Evolutionary conservation across 2,329 filamentous ascomycete species (phyloP), one percentile per base, ranked within the genome.

Genomic region (Calonectria naviculata): DNA sequence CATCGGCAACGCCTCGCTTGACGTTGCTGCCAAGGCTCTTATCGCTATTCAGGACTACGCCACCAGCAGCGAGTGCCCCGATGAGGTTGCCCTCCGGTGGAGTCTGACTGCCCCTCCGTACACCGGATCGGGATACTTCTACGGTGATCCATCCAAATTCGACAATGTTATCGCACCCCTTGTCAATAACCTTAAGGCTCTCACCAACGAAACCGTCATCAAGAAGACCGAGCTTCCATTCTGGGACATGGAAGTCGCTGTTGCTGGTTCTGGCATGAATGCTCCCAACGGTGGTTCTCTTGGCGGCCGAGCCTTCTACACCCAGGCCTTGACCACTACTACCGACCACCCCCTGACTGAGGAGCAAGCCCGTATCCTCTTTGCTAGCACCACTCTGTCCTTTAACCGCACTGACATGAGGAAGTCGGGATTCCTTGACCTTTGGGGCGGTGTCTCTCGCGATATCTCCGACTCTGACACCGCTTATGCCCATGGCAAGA

Each of bases 361-460:
- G 4, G 58, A 73, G 12, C 76, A 76, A 38, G 76, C 70, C 7
- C 66, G 69, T 15, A 70, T 62, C 2, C 68, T 78, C 0, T 75
- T 75, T 1, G 70, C 61, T 31, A 73, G 71, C 17, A 77, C 75
- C 1, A 68, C 71, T 0, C n/a, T 78, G 1, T 66, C 70, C 6
- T 78, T 78, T 10, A 76, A 77, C 63, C 76, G 76, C 7, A 78
- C 75, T 2, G 76, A 77, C 10, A n/a, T 78, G 13, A 31, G 56
- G 6, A 76, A 74, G 52, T 74, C 70, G 1, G 76, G 74, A 2
- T 78, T 76, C 46, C 54, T 78, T 15, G 76, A 78, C n/a, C 75
- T 78, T 31, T 78, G 76, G 76, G 76, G 76, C 1, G 76, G 76
- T 19, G 71, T 78, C 1, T 78, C 76, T 3, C 74, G 76, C 6